A percentile compares a stretch with the other conserved stretches of the same genome.
Evolutionary conservation across 23 red algal genomes (phyloP).

Genomic region (Agarophyton chilense): DNA sequence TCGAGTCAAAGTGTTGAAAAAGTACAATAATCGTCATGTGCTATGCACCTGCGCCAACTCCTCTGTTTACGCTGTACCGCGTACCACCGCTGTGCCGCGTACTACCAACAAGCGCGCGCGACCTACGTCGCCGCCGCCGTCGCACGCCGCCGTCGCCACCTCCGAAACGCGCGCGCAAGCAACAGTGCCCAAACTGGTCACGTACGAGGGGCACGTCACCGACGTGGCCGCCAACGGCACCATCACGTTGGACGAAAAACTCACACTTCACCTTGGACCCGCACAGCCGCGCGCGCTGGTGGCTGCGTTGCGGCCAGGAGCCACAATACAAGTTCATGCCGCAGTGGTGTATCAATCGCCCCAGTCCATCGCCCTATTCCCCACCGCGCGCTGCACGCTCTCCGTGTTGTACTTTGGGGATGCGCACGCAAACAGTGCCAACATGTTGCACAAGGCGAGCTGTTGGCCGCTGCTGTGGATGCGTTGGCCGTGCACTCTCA

Average conservation of each 20-base stretch:
- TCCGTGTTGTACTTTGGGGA: slow-evolving; percentile 23
- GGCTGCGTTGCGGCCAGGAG: neutral
- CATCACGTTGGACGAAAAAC: neutral
- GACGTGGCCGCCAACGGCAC: neutral
- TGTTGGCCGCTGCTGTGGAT: slow-evolving; percentile 31
- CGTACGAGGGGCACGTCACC: slow-evolving; percentile 5
- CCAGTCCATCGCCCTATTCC: neutral
- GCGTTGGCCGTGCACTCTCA: neutral
- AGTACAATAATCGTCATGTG: neutral
- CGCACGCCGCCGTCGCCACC: neutral
- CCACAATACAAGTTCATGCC: neutral
- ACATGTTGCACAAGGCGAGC: neutral
- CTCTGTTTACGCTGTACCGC: neutral
- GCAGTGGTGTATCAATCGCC: neutral
- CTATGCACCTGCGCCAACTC: neutral
- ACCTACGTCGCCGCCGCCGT: neutral
- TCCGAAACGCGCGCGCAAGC: neutral
- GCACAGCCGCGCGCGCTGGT: neutral
- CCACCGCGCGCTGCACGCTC: neutral
- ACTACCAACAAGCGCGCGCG: neutral
- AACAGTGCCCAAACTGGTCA: neutral
- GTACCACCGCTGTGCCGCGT: neutral
- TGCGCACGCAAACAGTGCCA: neutral
- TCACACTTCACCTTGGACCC: neutral
- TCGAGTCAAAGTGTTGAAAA: neutral